phyloP scores from a whole-genome alignment of 2,329 filamentous ascomycete genomes.

The Colletotrichum lindemuthianum region DNA sequence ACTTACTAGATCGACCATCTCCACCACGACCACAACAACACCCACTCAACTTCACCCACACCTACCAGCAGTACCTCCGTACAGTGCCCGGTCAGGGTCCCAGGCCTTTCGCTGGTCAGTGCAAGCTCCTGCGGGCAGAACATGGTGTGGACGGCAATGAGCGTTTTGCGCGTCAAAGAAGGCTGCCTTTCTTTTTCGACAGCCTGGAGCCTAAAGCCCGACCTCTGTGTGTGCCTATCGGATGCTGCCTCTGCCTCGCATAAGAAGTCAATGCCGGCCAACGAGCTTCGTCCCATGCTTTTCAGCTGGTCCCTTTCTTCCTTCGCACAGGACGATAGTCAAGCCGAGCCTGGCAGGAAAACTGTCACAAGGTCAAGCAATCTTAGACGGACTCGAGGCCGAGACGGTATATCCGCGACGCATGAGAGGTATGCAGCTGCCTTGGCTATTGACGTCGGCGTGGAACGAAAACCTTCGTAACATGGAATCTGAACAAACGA shows the following conservation, averaged over 20 bases:
- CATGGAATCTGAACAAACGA: conserved; percentile 4
- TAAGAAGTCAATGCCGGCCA: conserved; percentile 24
- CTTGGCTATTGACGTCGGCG: not conserved
- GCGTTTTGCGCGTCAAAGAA: conserved; percentile 20
- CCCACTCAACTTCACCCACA: conserved; percentile 23
- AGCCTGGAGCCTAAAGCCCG: not conserved
- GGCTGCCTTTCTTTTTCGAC: conserved; percentile 5
- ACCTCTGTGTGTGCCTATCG: conserved; percentile 7
- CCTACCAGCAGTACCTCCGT: not conserved
- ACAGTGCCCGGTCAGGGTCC: conserved; percentile 7
- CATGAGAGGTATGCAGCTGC: not conserved
- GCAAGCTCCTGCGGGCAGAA: conserved; percentile 1
- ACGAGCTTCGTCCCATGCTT: conserved; percentile 7
- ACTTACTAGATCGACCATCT: conserved; percentile 29
- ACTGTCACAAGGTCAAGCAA: conserved; percentile 1
- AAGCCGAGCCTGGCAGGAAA: conserved; percentile 16
- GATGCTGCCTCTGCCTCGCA: conserved; percentile 16
- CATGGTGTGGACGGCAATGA: conserved; percentile 12
- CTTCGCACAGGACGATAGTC: conserved; percentile 7
- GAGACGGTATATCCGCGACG: not conserved
- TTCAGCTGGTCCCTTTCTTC: conserved; percentile 4
- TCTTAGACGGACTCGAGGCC: conserved; percentile 6
- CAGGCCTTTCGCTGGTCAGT: conserved; percentile 17
- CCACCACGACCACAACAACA: conserved; percentile 20
- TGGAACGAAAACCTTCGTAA: conserved; percentile 11